These are phyloP conservation scores for Aspergillus neotritici DNA, from an alignment of 2,329 filamentous ascomycete species.

Conservation along the genomic window DNA sequence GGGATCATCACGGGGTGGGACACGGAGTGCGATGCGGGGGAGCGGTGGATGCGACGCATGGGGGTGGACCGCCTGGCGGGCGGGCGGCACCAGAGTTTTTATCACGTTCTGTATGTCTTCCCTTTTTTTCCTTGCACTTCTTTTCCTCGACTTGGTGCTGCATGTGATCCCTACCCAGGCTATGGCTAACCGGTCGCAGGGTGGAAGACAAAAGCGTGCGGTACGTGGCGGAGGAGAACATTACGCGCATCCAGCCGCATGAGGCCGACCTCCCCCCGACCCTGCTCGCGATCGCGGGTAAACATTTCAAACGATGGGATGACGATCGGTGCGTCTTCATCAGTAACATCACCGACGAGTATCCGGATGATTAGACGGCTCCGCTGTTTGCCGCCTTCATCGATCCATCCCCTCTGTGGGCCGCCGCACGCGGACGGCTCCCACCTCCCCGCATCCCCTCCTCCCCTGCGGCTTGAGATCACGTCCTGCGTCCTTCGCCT, in stretches of 20 bases:
- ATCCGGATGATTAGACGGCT: slow-evolving; percentile 66
- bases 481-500: no score
- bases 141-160: slow-evolving; percentile 11
- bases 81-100: slow-evolving; percentile 66
- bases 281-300: slow-evolving; percentile 67
- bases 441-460: no score
- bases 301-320: slow-evolving; percentile 86
- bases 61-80: slow-evolving; percentile 55
- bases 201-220: slow-evolving; percentile 63
- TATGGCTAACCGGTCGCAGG: slow-evolving; percentile 32
- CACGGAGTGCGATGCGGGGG: slow-evolving; percentile 51
- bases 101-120: slow-evolving; percentile 73
- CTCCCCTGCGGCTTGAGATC: no score
- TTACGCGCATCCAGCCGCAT: slow-evolving; percentile 54
- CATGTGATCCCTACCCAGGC: no score
- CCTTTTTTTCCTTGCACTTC: background rate
- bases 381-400: no score
- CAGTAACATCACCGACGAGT: slow-evolving; percentile 76
- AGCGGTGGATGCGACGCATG: slow-evolving; percentile 60
- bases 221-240: slow-evolving; percentile 77
- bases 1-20: slow-evolving; percentile 90
- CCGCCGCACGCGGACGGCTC: no score
- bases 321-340: slow-evolving; percentile 61
- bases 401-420: no score
- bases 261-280: slow-evolving; percentile 46